Percentiles rank a stretch among this genome's conserved stretches.
These are phyloP conservation scores for Dryas drummondii DNA, from an alignment of 306 rosid genomes.

Conservation along the genomic window DNA sequence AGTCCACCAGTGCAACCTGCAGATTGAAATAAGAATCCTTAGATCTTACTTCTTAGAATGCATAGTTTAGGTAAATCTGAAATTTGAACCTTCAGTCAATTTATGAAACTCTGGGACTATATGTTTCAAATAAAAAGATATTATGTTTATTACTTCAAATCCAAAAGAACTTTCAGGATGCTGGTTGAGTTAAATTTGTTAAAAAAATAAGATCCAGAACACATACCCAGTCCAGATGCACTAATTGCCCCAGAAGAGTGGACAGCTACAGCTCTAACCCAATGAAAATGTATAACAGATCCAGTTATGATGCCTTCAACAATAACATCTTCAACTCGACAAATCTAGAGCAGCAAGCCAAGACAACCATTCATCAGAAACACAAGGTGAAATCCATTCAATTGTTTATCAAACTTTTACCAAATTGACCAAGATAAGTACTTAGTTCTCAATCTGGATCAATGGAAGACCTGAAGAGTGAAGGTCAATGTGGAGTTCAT, in stretches of 20 bases:
- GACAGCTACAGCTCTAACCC: conserved; percentile 68
- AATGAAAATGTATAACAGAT: conserved; percentile 88
- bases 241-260: conserved; percentile 60
- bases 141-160: not conserved
- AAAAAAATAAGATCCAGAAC: conserved; percentile 18
- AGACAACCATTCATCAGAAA: conserved; percentile 30
- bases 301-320: conserved; percentile 80
- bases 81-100: not conserved
- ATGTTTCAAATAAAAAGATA: not conserved
- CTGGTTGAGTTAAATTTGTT: not conserved
- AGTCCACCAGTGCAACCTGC: conserved; percentile 87
- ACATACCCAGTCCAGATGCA: conserved; percentile 85
- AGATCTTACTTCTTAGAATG: not conserved
- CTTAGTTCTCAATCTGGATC: conserved; percentile 34
- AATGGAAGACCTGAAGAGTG: conserved; percentile 87
- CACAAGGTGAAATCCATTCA: conserved; percentile 16
- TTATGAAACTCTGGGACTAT: not conserved
- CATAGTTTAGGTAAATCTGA: not conserved
- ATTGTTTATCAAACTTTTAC: conserved; percentile 11
- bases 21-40: conserved; percentile 24
- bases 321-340: conserved; percentile 82
- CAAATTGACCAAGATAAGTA: conserved; percentile 36
- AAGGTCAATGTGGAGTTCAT: conserved; percentile 91
- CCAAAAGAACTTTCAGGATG: not conserved
- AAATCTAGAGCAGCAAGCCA: conserved; percentile 61